Evolutionary conservation across 768 basidiomycete genomes (phyloP).

Genomic region (Termitomyces eurrhizus): DNA sequence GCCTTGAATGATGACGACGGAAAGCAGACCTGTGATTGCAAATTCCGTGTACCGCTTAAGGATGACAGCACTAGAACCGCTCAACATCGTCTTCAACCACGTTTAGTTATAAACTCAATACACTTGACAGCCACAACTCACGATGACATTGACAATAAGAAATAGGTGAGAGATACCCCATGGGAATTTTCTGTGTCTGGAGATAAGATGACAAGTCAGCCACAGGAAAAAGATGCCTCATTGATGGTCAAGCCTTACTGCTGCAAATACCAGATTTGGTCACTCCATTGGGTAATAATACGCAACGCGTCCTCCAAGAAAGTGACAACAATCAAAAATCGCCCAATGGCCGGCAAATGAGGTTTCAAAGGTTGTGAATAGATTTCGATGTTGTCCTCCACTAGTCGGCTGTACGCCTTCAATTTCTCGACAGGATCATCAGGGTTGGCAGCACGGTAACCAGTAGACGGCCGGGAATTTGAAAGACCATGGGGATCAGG

Average conservation of each 20-base stretch:
- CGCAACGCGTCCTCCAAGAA: slow-evolving; percentile 96
- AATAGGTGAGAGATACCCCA: slow-evolving; percentile 95
- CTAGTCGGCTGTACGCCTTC: slow-evolving; percentile 61
- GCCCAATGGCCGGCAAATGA: slow-evolving; percentile 89
- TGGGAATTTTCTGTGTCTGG: slow-evolving; percentile 90
- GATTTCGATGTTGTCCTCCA: slow-evolving; percentile 92
- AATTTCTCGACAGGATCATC: slow-evolving; percentile 82
- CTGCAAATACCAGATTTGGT: slow-evolving; percentile 98
- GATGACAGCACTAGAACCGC: slow-evolving; percentile 82
- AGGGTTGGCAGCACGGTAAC: slow-evolving; percentile 77
- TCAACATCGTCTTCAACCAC: slow-evolving; percentile 72
- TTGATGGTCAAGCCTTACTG: slow-evolving; percentile 49
- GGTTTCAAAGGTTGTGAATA: slow-evolving; percentile 92
- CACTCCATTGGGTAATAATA: slow-evolving; percentile 91
- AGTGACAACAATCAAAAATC: slow-evolving; percentile 96
- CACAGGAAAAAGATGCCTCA: neutral
- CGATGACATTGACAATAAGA: slow-evolving; percentile 86
- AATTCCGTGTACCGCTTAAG: slow-evolving; percentile 84
- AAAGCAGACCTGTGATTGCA: slow-evolving; percentile 85
- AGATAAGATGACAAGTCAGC: slow-evolving; percentile 12
- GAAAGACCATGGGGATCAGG: slow-evolving; percentile 78
- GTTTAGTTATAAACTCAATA: neutral
- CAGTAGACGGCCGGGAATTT: slow-evolving; percentile 63
- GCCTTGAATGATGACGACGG: slow-evolving; percentile 92
- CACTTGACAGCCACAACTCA: slow-evolving; percentile 39